Percentiles rank a stretch among this genome's conserved stretches.
Conservation (phyloP, 129 eudicot genomes). For the Artemisia annua region DNA sequence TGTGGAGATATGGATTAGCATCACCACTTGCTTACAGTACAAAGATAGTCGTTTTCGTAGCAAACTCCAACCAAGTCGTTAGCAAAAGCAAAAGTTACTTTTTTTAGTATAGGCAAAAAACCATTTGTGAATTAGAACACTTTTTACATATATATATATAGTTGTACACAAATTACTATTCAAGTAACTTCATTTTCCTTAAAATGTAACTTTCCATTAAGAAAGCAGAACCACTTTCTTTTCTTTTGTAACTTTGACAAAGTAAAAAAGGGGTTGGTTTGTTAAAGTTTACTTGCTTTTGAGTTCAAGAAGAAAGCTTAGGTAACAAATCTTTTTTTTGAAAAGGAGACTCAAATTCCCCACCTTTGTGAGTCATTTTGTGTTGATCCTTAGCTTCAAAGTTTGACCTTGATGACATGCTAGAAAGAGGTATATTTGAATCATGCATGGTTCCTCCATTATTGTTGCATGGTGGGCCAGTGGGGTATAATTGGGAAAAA, state of each 20-base stretch:
- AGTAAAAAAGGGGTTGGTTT: slow-evolving; percentile 25
- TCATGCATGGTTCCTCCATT: slow-evolving; percentile 36
- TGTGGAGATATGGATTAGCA: slow-evolving; percentile 19
- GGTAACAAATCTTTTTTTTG: slow-evolving; percentile 9
- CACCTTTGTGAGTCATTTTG: slow-evolving; percentile 24
- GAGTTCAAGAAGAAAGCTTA: slow-evolving; percentile 29
- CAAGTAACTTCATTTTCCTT: slow-evolving; percentile 1
- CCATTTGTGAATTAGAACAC: not conserved
- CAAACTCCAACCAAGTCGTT: not conserved
- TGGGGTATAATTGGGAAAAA: slow-evolving; percentile 29
- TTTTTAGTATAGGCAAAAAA: slow-evolving; percentile 3
- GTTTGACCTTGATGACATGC: slow-evolving; percentile 37
- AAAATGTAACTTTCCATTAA: slow-evolving; percentile 12
- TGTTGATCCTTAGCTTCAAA: slow-evolving; percentile 31
- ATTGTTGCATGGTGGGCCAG: slow-evolving; percentile 28
- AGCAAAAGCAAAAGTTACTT: not conserved
- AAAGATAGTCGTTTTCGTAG: slow-evolving; percentile 18
- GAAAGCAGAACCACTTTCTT: slow-evolving; percentile 17
- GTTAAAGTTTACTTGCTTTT: slow-evolving; percentile 38
- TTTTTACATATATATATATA: too few relatives aligned
- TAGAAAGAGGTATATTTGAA: slow-evolving; percentile 30
- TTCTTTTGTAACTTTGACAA: slow-evolving; percentile 24
- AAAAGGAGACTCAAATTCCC: slow-evolving; percentile 6
- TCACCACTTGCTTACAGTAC: slow-evolving; percentile 18
- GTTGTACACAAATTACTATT: too few relatives aligned